Conservation (phyloP, 352 stramenopile species). For the Lagenidium sp. region DNA sequence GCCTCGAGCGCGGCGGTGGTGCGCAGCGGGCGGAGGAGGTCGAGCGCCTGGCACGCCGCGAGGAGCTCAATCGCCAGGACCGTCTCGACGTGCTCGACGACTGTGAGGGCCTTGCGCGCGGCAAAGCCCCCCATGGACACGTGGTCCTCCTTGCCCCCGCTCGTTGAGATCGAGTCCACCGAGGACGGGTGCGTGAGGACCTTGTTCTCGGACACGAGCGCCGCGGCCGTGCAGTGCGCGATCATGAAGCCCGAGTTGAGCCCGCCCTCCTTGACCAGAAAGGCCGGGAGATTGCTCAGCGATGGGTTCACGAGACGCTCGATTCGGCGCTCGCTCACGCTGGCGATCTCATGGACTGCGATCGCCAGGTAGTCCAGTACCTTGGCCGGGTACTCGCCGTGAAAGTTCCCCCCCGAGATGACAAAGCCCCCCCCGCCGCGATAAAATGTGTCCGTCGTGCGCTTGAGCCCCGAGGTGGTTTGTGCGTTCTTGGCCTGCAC, state of each 20-base stretch:
- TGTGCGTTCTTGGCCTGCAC: conserved; percentile 44
- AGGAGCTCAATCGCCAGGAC: conserved; percentile 86
- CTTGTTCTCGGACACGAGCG: conserved; percentile 87
- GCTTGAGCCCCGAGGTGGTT: conserved; percentile 54
- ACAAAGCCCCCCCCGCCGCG: conserved; percentile 67
- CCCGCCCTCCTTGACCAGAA: conserved; percentile 78
- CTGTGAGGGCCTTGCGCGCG: conserved; percentile 73
- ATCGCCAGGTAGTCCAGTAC: conserved; percentile 88
- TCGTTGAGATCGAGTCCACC: conserved; percentile 87
- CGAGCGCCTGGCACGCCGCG: conserved; percentile 82
- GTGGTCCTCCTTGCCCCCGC: conserved; percentile 84
- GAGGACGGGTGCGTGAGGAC: conserved; percentile 81
- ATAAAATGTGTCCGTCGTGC: conserved; percentile 78
- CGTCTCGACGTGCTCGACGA: conserved; percentile 83
- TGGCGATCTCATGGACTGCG: conserved; percentile 75
- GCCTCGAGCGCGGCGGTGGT: conserved; percentile 74
- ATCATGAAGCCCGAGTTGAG: conserved; percentile 91
- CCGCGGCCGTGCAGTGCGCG: conserved; percentile 79
- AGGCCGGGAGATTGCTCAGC: conserved; percentile 78
- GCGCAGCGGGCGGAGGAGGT: conserved; percentile 71
- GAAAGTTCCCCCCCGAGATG: conserved; percentile 88
- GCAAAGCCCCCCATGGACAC: conserved; percentile 86
- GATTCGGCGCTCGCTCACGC: conserved; percentile 80
- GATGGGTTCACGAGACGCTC: conserved; percentile 85
- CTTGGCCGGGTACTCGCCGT: conserved; percentile 87